Base-by-base conservation (phyloP, 176 grass and related monocot genomes). In the Themeda triandra region DNA sequence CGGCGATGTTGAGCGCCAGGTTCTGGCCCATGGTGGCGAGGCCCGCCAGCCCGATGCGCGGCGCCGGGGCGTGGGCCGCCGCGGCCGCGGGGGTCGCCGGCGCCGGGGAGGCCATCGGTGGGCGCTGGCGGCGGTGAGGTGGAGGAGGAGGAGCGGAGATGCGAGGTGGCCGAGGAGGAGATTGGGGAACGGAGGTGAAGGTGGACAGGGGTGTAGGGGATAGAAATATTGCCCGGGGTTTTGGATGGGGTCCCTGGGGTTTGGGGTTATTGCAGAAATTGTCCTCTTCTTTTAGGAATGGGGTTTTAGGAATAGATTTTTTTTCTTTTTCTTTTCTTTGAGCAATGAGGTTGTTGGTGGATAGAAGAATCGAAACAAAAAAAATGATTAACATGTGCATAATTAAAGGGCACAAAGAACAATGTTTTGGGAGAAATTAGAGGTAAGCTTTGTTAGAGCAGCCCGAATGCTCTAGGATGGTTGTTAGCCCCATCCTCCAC, bases 11-110 rank as follows among this genome's bases (percentile, higher is more conserved):
- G 77, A 99, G 89, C 1, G 96, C 93, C 35, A 99, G 91, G 78
- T 92, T 99, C 87, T 99, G 96, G 45, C 91, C 93, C 96, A 98
- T 98, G 80, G 92, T 92, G 18, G 91, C 96, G 56, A 99, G 87
- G 18, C 93, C 91, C 2, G 96, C 88, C 2, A 99, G 88, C 23
- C 93, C 93, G 88, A 99, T 96, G 62, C 89, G 91, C 2, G 93
- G 94, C 1, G 80, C 69, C 2, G 73, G 65, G 17, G 72, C 0
- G 21, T 81, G 73, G 4, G 89, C 67, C 23, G 84, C 81, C 7
- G 87, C 85, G 35, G 78, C 64, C n/a, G 77, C 19, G 21, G 88
- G 79, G 6, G 84, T 8, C 23, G 84, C 79, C 29, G 88, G 85
- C 89, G 71, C 80, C 76, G 69, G 82, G 32, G 67, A 85, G 69